Base-by-base conservation (phyloP, 805 yeast species). In the Monosporozyma yasuniensis region DNA sequence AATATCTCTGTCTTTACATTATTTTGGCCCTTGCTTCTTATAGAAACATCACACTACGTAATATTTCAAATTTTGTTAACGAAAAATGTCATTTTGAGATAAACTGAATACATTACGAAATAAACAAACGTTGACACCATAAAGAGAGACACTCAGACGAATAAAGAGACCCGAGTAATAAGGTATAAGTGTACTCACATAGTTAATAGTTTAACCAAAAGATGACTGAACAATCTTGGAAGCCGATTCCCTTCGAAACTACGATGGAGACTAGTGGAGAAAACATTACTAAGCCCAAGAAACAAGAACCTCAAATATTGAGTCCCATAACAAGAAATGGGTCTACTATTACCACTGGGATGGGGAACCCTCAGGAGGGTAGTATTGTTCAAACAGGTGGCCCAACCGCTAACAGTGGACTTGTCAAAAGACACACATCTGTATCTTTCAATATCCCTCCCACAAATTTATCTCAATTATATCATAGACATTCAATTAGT, bases 401-500 rank as follows among this genome's bases (percentile, higher is more conserved):
- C 2, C 11, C 47, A 3, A 23, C 14, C n/a, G 42, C 47, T 3
- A 32, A 32, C 7, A 16, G 35, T 12, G 35, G 14, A 12, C 7
- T 32, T 12, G 42, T 21, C 9, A 39, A 39, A 16, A 39, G 42
- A 39, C 42, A 39, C 14, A 39, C 42, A 3, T 39, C 44, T 23
- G 51, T 48, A 1, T 48, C 51, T 4, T 48, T 48, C 25, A 37
- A 27, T 22, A 48, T 48, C 6, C 47, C 42, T 19, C 42, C 45
- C 18, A 61, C 63, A 22, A 73, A 71, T 22, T 12, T 39, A 39
- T 39, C 42, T 9, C 42, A 39, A 12, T 39, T 22, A 8, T 66
- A 62, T 46, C 80, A 79, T 55, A 64, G 84, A 50, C 80, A 81
- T n/a, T 78, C 83, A 1, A 78, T 79, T 47, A 73, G 79, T 43